phyloP scores from a whole-genome alignment of 768 basidiomycete genomes.

The Boletus huronensis region DNA sequence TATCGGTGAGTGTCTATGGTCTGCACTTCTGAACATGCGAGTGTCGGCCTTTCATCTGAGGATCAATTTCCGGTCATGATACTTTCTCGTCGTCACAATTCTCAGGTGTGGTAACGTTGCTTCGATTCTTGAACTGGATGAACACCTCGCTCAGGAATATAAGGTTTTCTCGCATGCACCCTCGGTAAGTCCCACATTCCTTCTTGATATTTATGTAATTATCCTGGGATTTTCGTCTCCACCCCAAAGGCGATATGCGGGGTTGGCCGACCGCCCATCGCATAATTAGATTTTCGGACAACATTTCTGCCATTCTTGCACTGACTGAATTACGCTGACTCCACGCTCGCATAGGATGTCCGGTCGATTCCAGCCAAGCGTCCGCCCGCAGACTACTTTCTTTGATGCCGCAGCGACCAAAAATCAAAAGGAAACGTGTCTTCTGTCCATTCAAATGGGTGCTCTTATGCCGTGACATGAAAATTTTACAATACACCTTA shows the following conservation, averaged over 20 bases:
- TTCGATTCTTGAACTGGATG: constrained; percentile 91
- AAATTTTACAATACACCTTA: constrained; percentile 10
- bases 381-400: constrained; percentile 84
- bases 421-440: constrained; percentile 7
- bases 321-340: background rate
- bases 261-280: constrained; percentile 12
- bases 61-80: constrained; percentile 25
- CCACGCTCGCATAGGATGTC: constrained; percentile 53
- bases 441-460: constrained; percentile 16
- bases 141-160: constrained; percentile 90
- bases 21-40: constrained; percentile 13
- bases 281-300: constrained; percentile 1
- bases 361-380: constrained; percentile 79
- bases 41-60: constrained; percentile 13
- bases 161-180: constrained; percentile 93
- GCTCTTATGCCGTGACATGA: constrained; percentile 17
- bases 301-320: background rate
- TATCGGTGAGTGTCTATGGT: constrained; percentile 66
- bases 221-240: constrained; percentile 9
- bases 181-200: constrained; percentile 49
- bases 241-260: constrained; percentile 29
- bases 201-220: constrained; percentile 14
- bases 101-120: constrained; percentile 92
- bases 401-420: constrained; percentile 39
- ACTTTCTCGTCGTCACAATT: constrained; percentile 10